Base-by-base conservation (phyloP, 83 land plant species). In the Larix sibirica region DNA sequence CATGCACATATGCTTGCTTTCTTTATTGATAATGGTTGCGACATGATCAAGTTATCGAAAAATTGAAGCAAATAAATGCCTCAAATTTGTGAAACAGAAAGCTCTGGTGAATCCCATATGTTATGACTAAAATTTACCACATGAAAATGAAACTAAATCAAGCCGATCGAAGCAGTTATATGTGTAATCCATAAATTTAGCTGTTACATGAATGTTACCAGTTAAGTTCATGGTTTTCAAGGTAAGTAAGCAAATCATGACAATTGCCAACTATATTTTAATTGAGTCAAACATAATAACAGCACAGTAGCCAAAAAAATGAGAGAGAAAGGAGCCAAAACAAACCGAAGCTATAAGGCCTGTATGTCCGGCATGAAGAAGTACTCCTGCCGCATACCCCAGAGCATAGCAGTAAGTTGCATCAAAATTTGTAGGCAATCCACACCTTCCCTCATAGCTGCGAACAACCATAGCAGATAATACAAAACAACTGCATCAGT, bases 391-490 rank as follows among this genome's bases (percentile, higher is more conserved):
- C 79, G 85, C 96, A 90, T 86, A 97, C 66, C 99, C 98, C 80
- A 97, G 87, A 70, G 99, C 98, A 87, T 96, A 92, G 85, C 99
- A 97, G 81, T 97, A 97, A 21, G 94, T 86, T 26, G 99, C 80
- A 85, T 97, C 98, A 83, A 97, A 97, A 82, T 97, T 97, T 31
- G 99, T 96, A 17, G 99, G 99, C 91, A 97, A 77, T 40, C 99
- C 99, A 85, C 99, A 97, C 81, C 99, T 92, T 63, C 99, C 99
- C 83, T 97, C 99, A 87, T 97, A 97, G 9, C 98, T 96, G 87
- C 67, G 87, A 80, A 33, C 58, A 23, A 79, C 16, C 40, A 76
- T 8, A 50, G 14, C 24, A 74, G 42, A 58, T 24, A 20, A 76
- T 76, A 76, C 6, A 54, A 76, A 75, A 21, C 28, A 50, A 76